Conservation (phyloP, 1,284 basidiomycete genomes). For the Papiliotrema fonsecae region DNA sequence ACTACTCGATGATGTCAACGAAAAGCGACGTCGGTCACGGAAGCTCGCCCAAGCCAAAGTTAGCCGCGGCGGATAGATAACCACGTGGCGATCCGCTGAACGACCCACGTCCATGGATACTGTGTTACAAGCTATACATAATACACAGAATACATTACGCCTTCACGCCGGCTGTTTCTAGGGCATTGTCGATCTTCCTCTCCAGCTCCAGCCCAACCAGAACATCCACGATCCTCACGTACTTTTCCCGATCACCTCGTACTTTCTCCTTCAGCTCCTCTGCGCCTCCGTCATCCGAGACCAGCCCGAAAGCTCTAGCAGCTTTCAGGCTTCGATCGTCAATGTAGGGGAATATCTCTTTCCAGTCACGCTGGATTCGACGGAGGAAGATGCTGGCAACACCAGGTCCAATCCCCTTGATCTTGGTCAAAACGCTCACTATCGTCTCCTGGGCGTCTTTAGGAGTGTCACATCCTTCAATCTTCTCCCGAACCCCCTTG, state of each 20-base stretch:
- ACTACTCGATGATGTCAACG: too few relatives aligned
- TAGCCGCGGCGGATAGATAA: conserved; percentile 1
- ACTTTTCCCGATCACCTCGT: conserved; percentile 13
- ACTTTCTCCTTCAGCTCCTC: conserved; percentile 15
- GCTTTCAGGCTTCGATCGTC: conserved; percentile 21
- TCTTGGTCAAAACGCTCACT: conserved; percentile 15
- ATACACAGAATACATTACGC: too few relatives aligned
- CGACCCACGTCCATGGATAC: background rate
- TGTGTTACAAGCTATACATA: background rate
- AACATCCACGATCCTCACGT: conserved; percentile 24
- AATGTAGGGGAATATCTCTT: conserved; percentile 27
- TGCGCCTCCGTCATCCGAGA: conserved; percentile 13
- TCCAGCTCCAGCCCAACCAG: conserved; percentile 30
- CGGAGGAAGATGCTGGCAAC: conserved; percentile 26
- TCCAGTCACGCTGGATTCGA: conserved; percentile 26
- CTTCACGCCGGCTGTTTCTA: background rate
- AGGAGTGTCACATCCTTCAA: conserved; percentile 9
- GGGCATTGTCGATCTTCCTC: conserved; percentile 23
- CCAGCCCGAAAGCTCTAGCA: conserved; percentile 17
- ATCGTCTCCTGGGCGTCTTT: conserved; percentile 19
- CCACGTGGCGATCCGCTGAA: background rate
- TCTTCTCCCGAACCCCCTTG: conserved; percentile 5
- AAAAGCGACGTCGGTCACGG: too few relatives aligned
- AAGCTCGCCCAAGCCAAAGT: too few relatives aligned
- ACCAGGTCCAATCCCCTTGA: conserved; percentile 29